phyloP scores from a whole-genome alignment of 2,329 filamentous ascomycete species.

The Ceratocystis diversiconidia region DNA sequence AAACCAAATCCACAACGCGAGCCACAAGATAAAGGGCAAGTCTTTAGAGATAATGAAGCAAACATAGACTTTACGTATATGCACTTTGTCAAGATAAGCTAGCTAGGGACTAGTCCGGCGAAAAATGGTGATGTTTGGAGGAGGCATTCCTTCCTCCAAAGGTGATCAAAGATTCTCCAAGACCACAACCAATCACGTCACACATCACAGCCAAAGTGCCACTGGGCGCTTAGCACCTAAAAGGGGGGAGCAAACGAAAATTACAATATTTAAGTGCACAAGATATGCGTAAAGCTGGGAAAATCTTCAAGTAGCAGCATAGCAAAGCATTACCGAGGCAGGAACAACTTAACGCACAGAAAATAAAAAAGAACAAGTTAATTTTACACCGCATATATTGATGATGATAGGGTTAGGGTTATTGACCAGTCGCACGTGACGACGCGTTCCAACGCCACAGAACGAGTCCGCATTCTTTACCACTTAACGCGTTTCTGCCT shows the following conservation, averaged over 20 bases:
- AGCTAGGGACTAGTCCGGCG: not conserved
- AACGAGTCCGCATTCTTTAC: not conserved
- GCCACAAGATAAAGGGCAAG: not conserved
- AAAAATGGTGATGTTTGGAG: not conserved
- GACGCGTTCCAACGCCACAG: not conserved
- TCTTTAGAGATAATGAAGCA: not conserved
- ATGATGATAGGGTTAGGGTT: not conserved
- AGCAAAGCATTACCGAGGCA: not conserved
- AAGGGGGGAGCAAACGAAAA: too few species aligned
- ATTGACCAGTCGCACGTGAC: not conserved
- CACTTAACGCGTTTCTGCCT: not conserved
- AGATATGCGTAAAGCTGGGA: not conserved
- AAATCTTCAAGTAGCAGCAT: not conserved
- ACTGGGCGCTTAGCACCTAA: not conserved
- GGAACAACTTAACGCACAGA: not conserved
- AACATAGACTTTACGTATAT: not conserved
- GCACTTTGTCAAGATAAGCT: not conserved
- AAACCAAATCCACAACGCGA: not conserved
- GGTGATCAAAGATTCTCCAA: not conserved
- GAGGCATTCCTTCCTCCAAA: not conserved
- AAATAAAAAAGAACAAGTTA: too few species aligned
- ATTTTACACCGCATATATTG: too few species aligned
- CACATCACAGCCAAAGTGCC: not conserved
- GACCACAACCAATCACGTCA: not conserved
- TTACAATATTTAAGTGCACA: not conserved